These are phyloP conservation scores for Protostelium mycophagum DNA, from an alignment of 78 protist species.

Conservation along the genomic window DNA sequence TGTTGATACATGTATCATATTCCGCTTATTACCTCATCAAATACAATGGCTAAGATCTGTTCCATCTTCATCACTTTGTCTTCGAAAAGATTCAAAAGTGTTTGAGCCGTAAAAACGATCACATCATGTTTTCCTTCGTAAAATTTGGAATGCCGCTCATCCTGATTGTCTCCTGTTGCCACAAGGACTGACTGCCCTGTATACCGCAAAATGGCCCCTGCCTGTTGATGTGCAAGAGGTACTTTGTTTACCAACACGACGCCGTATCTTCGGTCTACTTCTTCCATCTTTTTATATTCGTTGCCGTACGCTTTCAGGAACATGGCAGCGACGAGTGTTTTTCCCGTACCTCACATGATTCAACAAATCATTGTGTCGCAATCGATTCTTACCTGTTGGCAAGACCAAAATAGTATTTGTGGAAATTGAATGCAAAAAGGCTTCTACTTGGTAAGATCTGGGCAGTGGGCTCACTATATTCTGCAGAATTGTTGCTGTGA, in stretches of 20 bases:
- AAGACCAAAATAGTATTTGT: neutral
- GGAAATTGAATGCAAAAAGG: neutral
- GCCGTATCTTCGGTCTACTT: neutral
- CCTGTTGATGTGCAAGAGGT: neutral
- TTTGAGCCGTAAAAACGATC: neutral
- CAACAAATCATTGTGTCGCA: neutral
- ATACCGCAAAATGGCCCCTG: neutral
- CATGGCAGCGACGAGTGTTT: neutral
- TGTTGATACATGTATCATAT: too few relatives aligned
- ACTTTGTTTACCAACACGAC: neutral
- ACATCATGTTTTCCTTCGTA: neutral
- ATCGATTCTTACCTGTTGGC: neutral
- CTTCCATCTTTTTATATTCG: neutral
- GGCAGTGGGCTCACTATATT: neutral
- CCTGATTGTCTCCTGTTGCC: neutral
- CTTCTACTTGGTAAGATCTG: neutral
- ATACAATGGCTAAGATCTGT: neutral
- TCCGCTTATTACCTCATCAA: neutral
- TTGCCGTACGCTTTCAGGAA: neutral
- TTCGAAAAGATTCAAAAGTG: neutral
- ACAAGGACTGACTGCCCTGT: neutral
- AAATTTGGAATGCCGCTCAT: neutral
- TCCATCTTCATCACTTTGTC: neutral
- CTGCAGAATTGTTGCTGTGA: neutral
- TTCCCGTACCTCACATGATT: neutral